Evolutionary conservation across 345 rosid genomes (phyloP), one percentile per base, ranked within the genome.

Genomic region (Syzygium jambos): DNA sequence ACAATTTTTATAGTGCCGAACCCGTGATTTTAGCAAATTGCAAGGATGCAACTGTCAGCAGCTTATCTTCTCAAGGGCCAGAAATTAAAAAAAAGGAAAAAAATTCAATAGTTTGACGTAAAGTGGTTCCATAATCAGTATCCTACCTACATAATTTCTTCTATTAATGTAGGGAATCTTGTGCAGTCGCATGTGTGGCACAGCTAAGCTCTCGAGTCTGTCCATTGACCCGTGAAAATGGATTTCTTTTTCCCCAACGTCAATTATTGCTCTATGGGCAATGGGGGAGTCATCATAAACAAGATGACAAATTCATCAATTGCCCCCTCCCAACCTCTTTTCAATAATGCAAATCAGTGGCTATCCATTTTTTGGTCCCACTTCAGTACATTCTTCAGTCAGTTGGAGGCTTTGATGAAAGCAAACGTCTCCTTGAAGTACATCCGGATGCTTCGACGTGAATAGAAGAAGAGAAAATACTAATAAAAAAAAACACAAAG

Each of bases 281-380:
- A 87, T 27, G 90, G 85, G 7, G 90, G 88, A 77, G 91, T 85
- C 87, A 87, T 87, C 77, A 87, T 87, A 5, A 11, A 27, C 88
- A 43, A 43, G 54, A 54, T 52, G 88, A 78, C 88, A 87, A 87
- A 78, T 23, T 80, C 27, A 78, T 68, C 46, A 17, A 15, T 34
- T 54, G 9, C 22, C 52, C 38, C 65, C 11, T 9, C 1, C n/a
- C 77, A 0, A 38, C 14, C 85, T 19, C 29, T 52, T 34, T 29
- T 29, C 84, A 86, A 68, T 78, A 77, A 85, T 85, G 73, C 41
- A 57, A 43, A 11, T 10, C 9, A 34, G 25, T 17, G 78, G 46
- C 46, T 46, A 5, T 68, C 61, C 46, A 68, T 34, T 34, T 21
- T 17, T 15, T 34, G 6, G 46, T 41, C 46, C 78, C 78, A 68